Percentiles rank a stretch among this genome's conserved stretches.
Conservation (phyloP, 2,329 filamentous ascomycete genomes). For the Pleoardoris graminearum region DNA sequence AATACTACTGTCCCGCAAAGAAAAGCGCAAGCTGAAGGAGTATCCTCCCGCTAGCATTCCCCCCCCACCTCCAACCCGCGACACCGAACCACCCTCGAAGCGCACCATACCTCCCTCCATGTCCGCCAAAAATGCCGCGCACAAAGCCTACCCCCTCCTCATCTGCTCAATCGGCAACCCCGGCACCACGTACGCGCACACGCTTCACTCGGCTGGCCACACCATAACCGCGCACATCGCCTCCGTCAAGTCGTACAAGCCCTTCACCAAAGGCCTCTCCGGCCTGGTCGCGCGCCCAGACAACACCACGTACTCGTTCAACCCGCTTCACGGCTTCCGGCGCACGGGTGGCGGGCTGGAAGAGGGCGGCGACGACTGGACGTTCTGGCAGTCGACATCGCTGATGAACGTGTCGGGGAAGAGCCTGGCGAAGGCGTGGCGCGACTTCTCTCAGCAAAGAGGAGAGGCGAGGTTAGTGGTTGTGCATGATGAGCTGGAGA, state of each 20-base stretch:
- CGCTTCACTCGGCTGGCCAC: slow-evolving; percentile 87
- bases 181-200: slow-evolving; percentile 66
- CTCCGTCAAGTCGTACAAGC: slow-evolving; percentile 31
- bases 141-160: slow-evolving; percentile 59
- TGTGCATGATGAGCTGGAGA: slow-evolving; percentile 87
- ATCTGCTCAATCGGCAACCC: slow-evolving; percentile 90
- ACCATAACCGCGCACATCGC: slow-evolving; percentile 61
- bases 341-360: slow-evolving; percentile 12
- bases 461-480: slow-evolving; percentile 66
- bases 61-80: slow-evolving; percentile 25
- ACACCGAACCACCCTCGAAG: slow-evolving; percentile 18
- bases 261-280: slow-evolving; percentile 33
- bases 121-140: slow-evolving; percentile 11
- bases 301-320: slow-evolving; percentile 41
- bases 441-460: slow-evolving; percentile 47
- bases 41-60: slow-evolving; percentile 13
- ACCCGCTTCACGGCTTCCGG: slow-evolving; percentile 50
- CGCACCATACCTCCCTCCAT: neutral
- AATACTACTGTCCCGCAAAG: slow-evolving; percentile 25
- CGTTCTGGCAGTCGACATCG: slow-evolving; percentile 72
- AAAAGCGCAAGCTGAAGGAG: slow-evolving; percentile 29
- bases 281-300: slow-evolving; percentile 36
- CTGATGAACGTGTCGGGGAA: slow-evolving; percentile 85
- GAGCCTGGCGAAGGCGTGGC: slow-evolving; percentile 69
- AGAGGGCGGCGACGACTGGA: slow-evolving; percentile 52